Evolutionary conservation across 441 rosid genomes (phyloP).

Genomic region (Flueggea neowawraea): DNA sequence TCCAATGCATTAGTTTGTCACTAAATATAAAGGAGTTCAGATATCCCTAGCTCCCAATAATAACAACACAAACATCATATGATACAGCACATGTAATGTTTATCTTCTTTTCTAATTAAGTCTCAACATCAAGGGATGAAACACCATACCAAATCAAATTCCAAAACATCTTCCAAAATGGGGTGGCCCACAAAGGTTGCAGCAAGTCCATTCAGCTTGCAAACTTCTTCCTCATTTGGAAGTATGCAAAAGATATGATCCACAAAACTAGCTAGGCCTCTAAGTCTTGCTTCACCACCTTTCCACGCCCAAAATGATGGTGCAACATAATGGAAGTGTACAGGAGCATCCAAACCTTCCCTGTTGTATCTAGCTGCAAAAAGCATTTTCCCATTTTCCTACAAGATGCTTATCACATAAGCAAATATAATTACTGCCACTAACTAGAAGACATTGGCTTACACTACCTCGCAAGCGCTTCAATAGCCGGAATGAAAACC

Average conservation of each 20-base stretch:
- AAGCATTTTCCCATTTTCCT: slow-evolving; percentile 40
- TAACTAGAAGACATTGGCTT: slow-evolving; percentile 9
- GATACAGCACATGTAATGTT: background rate
- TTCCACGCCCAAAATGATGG: slow-evolving; percentile 99
- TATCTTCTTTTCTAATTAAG: no score
- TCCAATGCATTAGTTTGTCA: slow-evolving; percentile 9
- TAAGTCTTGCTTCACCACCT: slow-evolving; percentile 86
- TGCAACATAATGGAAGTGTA: slow-evolving; percentile 86
- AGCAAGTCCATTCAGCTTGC: slow-evolving; percentile 57
- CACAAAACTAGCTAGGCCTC: slow-evolving; percentile 57
- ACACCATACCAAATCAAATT: slow-evolving; percentile 46
- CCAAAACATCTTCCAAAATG: slow-evolving; percentile 69
- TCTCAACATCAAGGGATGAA: slow-evolving; percentile 6
- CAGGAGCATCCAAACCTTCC: slow-evolving; percentile 28
- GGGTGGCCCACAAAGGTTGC: slow-evolving; percentile 93
- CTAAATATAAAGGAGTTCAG: background rate
- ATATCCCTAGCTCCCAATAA: background rate
- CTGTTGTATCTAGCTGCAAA: slow-evolving; percentile 73
- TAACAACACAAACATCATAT: background rate
- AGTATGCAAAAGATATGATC: slow-evolving; percentile 93
- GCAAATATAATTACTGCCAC: slow-evolving; percentile 15
- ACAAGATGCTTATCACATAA: slow-evolving; percentile 27
- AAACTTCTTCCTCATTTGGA: slow-evolving; percentile 66
- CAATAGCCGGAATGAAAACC: slow-evolving; percentile 85
- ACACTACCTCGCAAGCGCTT: slow-evolving; percentile 67